phyloP scores from a whole-genome alignment of 306 rosid species.

The Gillenia trifoliata region DNA sequence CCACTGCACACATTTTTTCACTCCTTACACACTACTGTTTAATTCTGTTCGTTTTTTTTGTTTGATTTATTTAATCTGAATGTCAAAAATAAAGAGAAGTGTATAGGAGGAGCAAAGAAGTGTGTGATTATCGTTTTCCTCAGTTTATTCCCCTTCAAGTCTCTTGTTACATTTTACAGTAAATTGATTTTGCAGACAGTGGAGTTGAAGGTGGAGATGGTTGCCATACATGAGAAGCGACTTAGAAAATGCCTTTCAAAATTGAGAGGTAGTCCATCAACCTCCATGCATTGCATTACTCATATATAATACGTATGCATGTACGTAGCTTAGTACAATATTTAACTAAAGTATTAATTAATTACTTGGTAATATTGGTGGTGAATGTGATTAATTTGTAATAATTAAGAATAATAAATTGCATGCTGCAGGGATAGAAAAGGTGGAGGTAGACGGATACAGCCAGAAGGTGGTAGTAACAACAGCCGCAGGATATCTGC shows the following conservation, averaged over 20 bases:
- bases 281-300: neutral
- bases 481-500: constrained; percentile 40
- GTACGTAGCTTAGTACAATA: too few relatives aligned
- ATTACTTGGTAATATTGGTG: neutral
- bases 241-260: constrained; percentile 77
- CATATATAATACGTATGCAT: too few relatives aligned
- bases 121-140: too few relatives aligned
- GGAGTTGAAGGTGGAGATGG: constrained; percentile 93
- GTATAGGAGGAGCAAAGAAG: too few relatives aligned
- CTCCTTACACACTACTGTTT: too few relatives aligned
- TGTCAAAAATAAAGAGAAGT: too few relatives aligned
- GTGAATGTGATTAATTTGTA: neutral
- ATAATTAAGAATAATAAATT: too few relatives aligned
- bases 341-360: neutral
- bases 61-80: too few relatives aligned
- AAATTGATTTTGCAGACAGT: constrained; percentile 47
- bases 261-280: constrained; percentile 44
- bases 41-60: too few relatives aligned
- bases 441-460: constrained; percentile 75
- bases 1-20: too few relatives aligned
- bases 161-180: too few relatives aligned
- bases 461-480: constrained; percentile 72
- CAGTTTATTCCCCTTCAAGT: too few relatives aligned
- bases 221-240: constrained; percentile 80
- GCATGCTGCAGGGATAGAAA: constrained; percentile 59